Percentiles rank a stretch among this genome's conserved stretches.
Conservation (phyloP, 164 flowering plant species). For the Magnolia changhungtana region DNA sequence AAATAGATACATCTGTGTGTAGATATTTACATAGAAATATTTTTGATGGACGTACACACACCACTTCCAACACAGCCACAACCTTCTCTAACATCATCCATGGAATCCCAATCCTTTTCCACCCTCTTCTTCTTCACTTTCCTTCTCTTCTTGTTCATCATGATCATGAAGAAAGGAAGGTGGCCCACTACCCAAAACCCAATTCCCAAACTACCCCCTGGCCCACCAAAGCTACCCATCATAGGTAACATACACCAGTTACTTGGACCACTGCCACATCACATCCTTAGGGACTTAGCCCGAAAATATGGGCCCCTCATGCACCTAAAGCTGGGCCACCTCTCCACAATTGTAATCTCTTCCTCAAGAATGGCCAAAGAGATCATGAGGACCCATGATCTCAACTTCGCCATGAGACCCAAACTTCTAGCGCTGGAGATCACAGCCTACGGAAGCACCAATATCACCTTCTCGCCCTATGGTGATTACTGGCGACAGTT, state of each 20-base stretch:
- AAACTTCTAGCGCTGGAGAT: neutral
- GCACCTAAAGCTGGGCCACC: slow-evolving; percentile 30
- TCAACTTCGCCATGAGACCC: slow-evolving; percentile 21
- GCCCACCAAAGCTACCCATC: slow-evolving; percentile 30
- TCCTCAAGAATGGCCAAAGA: slow-evolving; percentile 24
- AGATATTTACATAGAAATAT: no score
- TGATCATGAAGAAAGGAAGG: neutral
- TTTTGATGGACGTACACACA: no score
- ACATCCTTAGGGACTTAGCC: slow-evolving; percentile 19
- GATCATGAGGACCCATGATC: slow-evolving; percentile 26
- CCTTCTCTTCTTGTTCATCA: slow-evolving; percentile 7
- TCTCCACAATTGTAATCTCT: slow-evolving; percentile 20
- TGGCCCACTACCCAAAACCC: neutral
- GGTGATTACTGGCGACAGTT: slow-evolving; percentile 36
- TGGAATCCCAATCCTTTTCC: neutral
- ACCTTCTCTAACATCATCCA: neutral
- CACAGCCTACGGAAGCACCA: slow-evolving; percentile 6
- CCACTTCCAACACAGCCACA: neutral
- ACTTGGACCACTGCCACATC: slow-evolving; percentile 20
- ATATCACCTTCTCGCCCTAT: slow-evolving; percentile 11
- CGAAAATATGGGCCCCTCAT: slow-evolving; percentile 27
- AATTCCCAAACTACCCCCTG: slow-evolving; percentile 17
- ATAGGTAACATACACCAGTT: slow-evolving; percentile 34
- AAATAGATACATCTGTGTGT: no score
- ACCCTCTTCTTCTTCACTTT: slow-evolving; percentile 4